Evolutionary conservation across 257 asterid genomes (phyloP), one percentile per base, ranked within the genome.

Genomic region (Solanum ossicruentum): DNA sequence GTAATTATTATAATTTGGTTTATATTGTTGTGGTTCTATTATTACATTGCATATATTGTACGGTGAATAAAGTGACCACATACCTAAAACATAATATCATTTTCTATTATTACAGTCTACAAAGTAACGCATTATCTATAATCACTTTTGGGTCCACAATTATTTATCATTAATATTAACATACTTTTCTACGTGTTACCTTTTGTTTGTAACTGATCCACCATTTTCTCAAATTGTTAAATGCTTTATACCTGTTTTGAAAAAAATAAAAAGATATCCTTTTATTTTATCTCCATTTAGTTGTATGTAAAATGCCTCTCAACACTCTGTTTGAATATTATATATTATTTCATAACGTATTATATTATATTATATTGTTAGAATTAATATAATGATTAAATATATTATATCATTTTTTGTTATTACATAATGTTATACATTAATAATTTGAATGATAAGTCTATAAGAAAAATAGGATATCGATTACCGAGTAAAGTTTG

Each of bases 81-180:
- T 70, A 70, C 86, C 86, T 84, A 84, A 84, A 84, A 69, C 47
- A 60, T 84, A 71, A 51, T 84, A 84, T 83, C n/a, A 51, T 84
- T 84, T 84, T 57, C 63, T 84, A 84, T 83, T 66, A 66, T 70
- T 70, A 51, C 67, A 23, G 28, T 78, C 65, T 83, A 26, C 20
- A 83, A 83, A 83, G 85, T 83, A 83, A 83, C 47, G 51, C 85
- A 83, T 83, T 83, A 83, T 66, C 78, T 43, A 82, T 41, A 23
- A 66, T 82, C 49, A 78, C 47, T 78, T 52, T 78, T 78, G 83
- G 65, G 63, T 52, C 83, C 83, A 78, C 83, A 51, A 78, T 78
- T 51, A 13, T 51, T 77, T 51, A 23, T 71, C 20, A 43, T 66
- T 66, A 66, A 13, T 66, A 69, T 63, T 12, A 12, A 36, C 82